Conservation (phyloP, 768 basidiomycete species). For the Kwoniella botswanensis region DNA sequence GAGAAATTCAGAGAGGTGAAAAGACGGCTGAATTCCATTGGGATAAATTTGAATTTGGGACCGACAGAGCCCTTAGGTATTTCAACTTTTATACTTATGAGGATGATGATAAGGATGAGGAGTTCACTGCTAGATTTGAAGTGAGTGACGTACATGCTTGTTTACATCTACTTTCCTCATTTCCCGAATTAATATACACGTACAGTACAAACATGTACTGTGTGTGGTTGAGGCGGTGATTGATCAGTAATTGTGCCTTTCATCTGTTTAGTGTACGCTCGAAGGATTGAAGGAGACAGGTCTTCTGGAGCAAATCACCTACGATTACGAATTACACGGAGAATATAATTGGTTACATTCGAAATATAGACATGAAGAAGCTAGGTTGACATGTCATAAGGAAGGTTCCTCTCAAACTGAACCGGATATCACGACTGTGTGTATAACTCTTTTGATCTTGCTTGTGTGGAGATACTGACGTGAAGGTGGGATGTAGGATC, state of each 20-base stretch:
- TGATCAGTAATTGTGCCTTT: not conserved
- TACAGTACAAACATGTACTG: too few species aligned
- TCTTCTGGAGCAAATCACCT: not conserved
- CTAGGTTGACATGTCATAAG: not conserved
- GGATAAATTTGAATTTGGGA: not conserved
- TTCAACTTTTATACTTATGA: slow-evolving; percentile 13
- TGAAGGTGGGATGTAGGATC: not conserved
- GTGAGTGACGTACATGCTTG: not conserved
- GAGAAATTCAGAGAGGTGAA: not conserved
- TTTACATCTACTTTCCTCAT: not conserved
- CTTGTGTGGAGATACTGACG: not conserved
- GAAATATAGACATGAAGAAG: slow-evolving; percentile 11
- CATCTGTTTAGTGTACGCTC: not conserved
- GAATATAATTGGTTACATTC: slow-evolving; percentile 8
- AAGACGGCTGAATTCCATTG: not conserved
- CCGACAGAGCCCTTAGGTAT: not conserved
- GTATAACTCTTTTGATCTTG: not conserved
- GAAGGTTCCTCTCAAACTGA: too few species aligned
- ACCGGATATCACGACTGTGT: not conserved
- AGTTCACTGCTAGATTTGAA: not conserved
- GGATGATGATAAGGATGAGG: not conserved
- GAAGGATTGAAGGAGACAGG: not conserved
- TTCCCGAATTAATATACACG: not conserved
- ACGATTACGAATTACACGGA: not conserved
- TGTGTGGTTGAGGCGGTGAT: not conserved